Percentiles rank a stretch among this genome's conserved stretches.
Conservation (phyloP, 2,329 filamentous ascomycete species). For the Sclerotinia nivalis region DNA sequence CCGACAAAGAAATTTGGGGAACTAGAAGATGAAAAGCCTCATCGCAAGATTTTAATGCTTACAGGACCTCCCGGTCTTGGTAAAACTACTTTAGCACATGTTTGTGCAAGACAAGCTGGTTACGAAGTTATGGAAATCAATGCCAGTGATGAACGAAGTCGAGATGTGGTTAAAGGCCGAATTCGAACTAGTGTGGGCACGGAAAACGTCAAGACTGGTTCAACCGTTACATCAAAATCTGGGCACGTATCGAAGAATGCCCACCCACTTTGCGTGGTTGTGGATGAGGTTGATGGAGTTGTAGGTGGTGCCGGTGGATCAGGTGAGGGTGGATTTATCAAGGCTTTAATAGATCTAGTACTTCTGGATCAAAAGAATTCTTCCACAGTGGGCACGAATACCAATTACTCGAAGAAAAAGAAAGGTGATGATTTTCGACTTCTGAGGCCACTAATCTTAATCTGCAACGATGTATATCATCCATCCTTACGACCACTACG, state of each 20-base stretch:
- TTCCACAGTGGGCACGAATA: constrained; percentile 40
- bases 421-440: constrained; percentile 85
- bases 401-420: constrained; percentile 50
- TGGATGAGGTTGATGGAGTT: constrained; percentile 96
- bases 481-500: constrained; percentile 82
- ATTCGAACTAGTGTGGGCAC: constrained; percentile 92
- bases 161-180: constrained; percentile 83
- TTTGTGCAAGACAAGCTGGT: constrained; percentile 90
- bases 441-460: constrained; percentile 84
- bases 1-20: constrained; percentile 46
- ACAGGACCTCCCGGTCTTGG: constrained; percentile 91
- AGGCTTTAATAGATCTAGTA: constrained; percentile 88
- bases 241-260: constrained; percentile 67
- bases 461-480: constrained; percentile 97
- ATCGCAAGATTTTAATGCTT: constrained; percentile 85
- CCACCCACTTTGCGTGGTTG: constrained; percentile 86
- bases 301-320: constrained; percentile 74
- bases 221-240: constrained; percentile 52
- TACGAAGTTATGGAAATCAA: constrained; percentile 98
- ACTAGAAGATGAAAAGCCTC: constrained; percentile 69
- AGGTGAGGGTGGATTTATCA: constrained; percentile 93
- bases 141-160: constrained; percentile 90
- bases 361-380: constrained; percentile 81
- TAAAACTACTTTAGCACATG: constrained; percentile 94
- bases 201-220: constrained; percentile 82